These are phyloP conservation scores for Eimeria sp. DNA, from an alignment of 169 alveolate species.

Conservation along the genomic window DNA sequence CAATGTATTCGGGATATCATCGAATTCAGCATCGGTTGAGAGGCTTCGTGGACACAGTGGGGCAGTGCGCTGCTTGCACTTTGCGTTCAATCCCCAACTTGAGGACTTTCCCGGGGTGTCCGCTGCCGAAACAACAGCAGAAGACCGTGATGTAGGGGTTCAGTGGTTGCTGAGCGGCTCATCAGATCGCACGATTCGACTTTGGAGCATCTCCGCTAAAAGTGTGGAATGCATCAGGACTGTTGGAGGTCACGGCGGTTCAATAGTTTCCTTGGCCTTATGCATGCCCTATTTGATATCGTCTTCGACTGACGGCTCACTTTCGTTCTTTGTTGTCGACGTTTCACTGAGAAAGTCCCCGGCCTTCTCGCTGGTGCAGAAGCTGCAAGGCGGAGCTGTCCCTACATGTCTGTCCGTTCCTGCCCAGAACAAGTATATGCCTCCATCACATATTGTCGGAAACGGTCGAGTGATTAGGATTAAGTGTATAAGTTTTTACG, in stretches of 20 bases:
- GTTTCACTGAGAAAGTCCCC: constrained; percentile 22
- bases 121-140: not conserved
- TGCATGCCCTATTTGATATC: constrained; percentile 79
- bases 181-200: constrained; percentile 67
- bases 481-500: not conserved
- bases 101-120: constrained; percentile 29
- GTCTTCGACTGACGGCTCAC: constrained; percentile 73
- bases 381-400: constrained; percentile 39
- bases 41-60: constrained; percentile 59
- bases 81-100: constrained; percentile 13
- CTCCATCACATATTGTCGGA: not conserved
- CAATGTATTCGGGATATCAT: not conserved
- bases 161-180: constrained; percentile 77
- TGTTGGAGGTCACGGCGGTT: constrained; percentile 77
- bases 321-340: constrained; percentile 45
- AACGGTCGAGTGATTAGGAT: not conserved
- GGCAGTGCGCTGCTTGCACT: constrained; percentile 56
- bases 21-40: not conserved
- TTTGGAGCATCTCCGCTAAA: constrained; percentile 37
- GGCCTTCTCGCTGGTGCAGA: constrained; percentile 43
- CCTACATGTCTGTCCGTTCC: constrained; percentile 21
- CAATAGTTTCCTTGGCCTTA: constrained; percentile 55
- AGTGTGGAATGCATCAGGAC: constrained; percentile 64
- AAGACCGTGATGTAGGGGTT: not conserved
- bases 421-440: not conserved